Evolutionary conservation across 2,329 filamentous ascomycete genomes (phyloP).

Genomic region (Fusarium odoratissimum): DNA sequence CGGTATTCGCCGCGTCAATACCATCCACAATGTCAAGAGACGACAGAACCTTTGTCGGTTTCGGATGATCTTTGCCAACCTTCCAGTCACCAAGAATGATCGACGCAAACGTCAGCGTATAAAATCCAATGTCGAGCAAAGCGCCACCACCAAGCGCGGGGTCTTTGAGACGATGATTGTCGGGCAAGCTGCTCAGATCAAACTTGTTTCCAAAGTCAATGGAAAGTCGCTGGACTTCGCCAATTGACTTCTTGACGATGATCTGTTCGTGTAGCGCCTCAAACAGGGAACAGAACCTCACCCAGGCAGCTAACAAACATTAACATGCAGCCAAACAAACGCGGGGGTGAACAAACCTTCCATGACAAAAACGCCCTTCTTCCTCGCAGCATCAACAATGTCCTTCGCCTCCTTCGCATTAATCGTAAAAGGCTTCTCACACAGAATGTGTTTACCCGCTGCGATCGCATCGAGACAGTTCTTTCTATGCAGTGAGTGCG

Average conservation of each 20-base stretch:
- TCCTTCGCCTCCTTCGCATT: conserved; percentile 16
- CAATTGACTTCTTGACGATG: conserved; percentile 18
- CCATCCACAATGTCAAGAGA: conserved; percentile 19
- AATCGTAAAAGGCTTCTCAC: conserved; percentile 58
- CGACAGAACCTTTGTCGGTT: neutral
- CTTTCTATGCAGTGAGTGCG: conserved; percentile 57
- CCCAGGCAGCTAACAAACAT: conserved; percentile 16
- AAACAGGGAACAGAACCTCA: conserved; percentile 21
- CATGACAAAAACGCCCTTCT: conserved; percentile 19
- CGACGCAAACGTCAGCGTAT: conserved; percentile 11
- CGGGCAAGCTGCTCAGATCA: neutral
- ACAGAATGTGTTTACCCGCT: conserved; percentile 57
- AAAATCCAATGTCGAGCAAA: conserved; percentile 16
- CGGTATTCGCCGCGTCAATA: conserved; percentile 4
- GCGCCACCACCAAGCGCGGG: conserved; percentile 22
- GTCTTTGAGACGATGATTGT: conserved; percentile 18
- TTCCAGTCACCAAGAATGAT: conserved; percentile 26
- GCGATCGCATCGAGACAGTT: conserved; percentile 57
- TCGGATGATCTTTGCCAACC: conserved; percentile 15
- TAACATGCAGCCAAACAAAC: neutral
- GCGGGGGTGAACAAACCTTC: neutral
- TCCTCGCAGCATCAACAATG: conserved; percentile 9
- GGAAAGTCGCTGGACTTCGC: conserved; percentile 12
- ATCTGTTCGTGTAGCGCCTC: conserved; percentile 18
- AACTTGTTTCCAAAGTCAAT: conserved; percentile 29